Base-by-base conservation (phyloP, 2,329 filamentous ascomycete species). In the Fonsecaea pedrosoi region DNA sequence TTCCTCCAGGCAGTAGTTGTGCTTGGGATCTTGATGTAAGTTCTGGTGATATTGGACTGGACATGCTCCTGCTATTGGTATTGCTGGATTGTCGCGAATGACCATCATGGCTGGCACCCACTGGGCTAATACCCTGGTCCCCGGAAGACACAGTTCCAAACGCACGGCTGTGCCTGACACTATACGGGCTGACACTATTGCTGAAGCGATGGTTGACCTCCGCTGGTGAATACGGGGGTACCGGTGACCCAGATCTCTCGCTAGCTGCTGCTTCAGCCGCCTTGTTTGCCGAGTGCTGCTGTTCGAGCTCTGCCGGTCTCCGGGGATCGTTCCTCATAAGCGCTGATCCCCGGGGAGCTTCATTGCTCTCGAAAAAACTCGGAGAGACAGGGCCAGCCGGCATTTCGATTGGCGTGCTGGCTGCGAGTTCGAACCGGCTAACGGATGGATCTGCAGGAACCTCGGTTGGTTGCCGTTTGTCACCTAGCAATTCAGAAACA, bases 391-490 rank as follows among this genome's bases (percentile, higher is more conserved):
- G 71, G 4, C 55, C 72, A 18, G 71, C 72, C 32, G 71, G 66
- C 72, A 73, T 73, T 62, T 74, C 72, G 13, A 69, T 56, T 5
- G 71, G 67, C 4, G 64, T 70, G 48, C 57, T 54, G 50, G 62
- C 69, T 25, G 69, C 56, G 3, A 74, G 61, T 60, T 74, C 72
- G 54, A 71, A 74, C 35, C 72, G 66, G 21, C 69, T 68, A 13
- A 65, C 69, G 3, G 71, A 68, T 15, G 68, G 48, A 57, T 73
- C 74, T 32, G 72, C 70, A 15, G 72, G 69, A 2, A 74, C 71
- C 65, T 76, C 75, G 25, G 67, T 67, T 5, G 72, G 70, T 48
- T 74, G 70, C 30, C 61, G 70, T 54, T 71, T 73, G 58, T 75
- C 73, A 7, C 65, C 74, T 18, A 69, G 63, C 34, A 76, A 63